phyloP scores from a whole-genome alignment of 192 early-diverging fungal species.

The Neocallimastix lanati region DNA sequence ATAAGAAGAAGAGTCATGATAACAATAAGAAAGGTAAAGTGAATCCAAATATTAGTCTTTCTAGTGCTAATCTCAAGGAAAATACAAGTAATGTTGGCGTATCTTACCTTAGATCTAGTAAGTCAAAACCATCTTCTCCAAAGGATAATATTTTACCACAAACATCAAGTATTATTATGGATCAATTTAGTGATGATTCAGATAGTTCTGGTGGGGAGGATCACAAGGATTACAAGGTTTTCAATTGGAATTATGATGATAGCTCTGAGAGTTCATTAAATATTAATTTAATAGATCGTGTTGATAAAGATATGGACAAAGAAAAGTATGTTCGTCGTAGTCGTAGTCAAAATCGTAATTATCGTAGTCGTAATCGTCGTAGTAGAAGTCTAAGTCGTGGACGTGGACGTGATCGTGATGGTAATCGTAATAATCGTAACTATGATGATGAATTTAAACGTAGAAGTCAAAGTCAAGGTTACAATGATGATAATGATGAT shows the following conservation, averaged over 20 bases:
- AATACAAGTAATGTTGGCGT: neutral
- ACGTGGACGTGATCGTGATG: neutral
- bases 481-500: too few species aligned
- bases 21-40: neutral
- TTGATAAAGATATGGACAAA: too few species aligned
- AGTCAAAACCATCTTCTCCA: neutral
- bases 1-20: neutral
- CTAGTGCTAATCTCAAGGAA: too few species aligned
- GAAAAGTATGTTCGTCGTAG: neutral
- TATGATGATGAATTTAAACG: too few species aligned
- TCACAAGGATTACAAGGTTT: neutral
- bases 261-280: neutral
- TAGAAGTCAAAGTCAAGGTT: too few species aligned
- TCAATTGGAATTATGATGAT: neutral
- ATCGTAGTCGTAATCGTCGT: neutral
- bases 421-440: too few species aligned
- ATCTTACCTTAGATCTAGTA: neutral
- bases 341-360: neutral
- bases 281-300: neutral
- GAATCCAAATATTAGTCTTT: neutral
- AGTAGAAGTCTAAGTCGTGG: too few species aligned
- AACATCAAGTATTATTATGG: neutral
- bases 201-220: neutral
- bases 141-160: neutral
- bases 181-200: neutral